A percentile compares a stretch with the other conserved stretches of the same genome.
Conservation (phyloP, 176 grass and related monocot genomes). For the Carex myosuroides region DNA sequence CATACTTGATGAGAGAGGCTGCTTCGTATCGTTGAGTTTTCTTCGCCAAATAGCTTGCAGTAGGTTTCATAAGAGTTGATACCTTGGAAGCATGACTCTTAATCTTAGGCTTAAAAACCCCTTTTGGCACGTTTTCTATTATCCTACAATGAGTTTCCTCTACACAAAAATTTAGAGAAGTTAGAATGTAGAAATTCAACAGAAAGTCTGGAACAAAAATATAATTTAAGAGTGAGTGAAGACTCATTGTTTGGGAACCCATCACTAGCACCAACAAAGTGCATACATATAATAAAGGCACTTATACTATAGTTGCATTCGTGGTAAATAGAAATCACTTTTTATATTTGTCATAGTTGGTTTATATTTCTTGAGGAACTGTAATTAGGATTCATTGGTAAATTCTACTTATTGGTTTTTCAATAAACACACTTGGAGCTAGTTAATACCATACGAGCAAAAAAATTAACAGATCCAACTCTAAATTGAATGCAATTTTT, state of each 20-base stretch:
- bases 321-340: neutral
- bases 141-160: constrained; percentile 32
- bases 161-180: constrained; percentile 10
- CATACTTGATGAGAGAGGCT: constrained; percentile 36
- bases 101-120: constrained; percentile 17
- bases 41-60: constrained; percentile 77
- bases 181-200: neutral
- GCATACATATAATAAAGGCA: neutral
- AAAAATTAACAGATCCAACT: neutral
- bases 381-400: neutral
- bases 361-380: neutral
- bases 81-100: constrained; percentile 35
- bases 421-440: neutral
- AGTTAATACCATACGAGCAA: neutral
- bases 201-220: neutral
- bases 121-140: constrained; percentile 21
- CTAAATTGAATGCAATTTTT: neutral
- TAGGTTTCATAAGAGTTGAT: constrained; percentile 91
- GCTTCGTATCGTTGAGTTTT: constrained; percentile 34
- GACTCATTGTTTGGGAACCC: neutral
- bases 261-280: neutral
- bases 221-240: neutral
- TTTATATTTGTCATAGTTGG: neutral
- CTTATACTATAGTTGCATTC: neutral
- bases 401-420: neutral